Evolutionary conservation across 805 yeast species (phyloP), one percentile per base, ranked within the genome.

Genomic region (Candida incommunis): DNA sequence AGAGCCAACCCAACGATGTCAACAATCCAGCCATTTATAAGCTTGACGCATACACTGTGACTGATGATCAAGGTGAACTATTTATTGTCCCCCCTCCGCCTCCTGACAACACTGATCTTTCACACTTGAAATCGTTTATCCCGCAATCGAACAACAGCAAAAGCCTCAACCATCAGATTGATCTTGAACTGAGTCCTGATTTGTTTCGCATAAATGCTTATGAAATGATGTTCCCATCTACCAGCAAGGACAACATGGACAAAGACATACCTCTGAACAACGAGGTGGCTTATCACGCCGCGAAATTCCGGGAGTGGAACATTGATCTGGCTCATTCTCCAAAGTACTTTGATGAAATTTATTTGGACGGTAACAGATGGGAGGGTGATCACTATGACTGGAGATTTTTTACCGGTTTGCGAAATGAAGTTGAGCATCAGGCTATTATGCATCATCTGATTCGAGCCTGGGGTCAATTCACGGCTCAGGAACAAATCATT

Each of bases 351-450:
- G 31, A 45, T 18, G 57, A 56, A 27, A 48, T 50, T 15, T 22
- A 41, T 2, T 42, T 57, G 9, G 20, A 22, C 18, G 41, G 48
- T 23, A 57, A 54, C 42, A 48, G 50, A 2, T 5, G 45, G 3
- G 2, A 31, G 16, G 66, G 64, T 4, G 44, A 47, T 26, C 69
- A 65, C 50, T 78, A 78, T 53, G 86, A 80, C 58, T 78, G 83
- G 82, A 67, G 84, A 48, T 79, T 77, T 52, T 80, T 78, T 67
- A 70, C 68, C 50, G 58, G 63, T 42, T 60, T 67, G 31, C 58
- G 69, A n/a, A 52, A 53, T 25, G 60, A 60, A 31, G 52, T 61
- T 29, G 63, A 61, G 40, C 68, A 68, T 48, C 60, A 64, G 50
- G 71, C 68, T 15, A 67, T 74, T 2, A 63, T 77, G 49, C 75